Evolutionary conservation across 495 filamentous ascomycete species (phyloP), one percentile per base, ranked within the genome.

Genomic region (Pseudomonodictys pantanalensis): DNA sequence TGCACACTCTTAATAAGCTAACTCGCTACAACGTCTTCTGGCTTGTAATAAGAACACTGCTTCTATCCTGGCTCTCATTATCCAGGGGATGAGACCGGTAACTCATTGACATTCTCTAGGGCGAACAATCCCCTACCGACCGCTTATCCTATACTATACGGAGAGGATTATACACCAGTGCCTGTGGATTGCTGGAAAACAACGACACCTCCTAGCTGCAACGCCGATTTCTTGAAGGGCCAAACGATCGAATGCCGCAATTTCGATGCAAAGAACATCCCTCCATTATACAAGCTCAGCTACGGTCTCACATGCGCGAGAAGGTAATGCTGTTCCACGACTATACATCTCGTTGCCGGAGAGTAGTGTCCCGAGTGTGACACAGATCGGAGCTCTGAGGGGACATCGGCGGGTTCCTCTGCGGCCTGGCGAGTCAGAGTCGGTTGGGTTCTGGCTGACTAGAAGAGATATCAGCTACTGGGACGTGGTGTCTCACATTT

Each of bases 271-370:
- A 69, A 69, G 6, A 68, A 59, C 28, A 76, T 78, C 18, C 62
- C 68, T 29, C 75, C 76, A 1, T 67, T 70, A 45, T 81, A 73
- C 42, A 71, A 75, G 44, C 81, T 83, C 55, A 79, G 80, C 5
- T 75, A 74, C 32, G 69, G 71, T 0, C 51, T 73, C 17, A 53
- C 47, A 25, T 58, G 64, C 44, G 54, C 61, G 3, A 64, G 60
- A 68, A 7, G 83, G 79, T 24, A 73, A 76, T 11, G 82, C 85
- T 56, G 78, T 86, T 15, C 76, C 80, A 0, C 84, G 86, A 69
- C 71, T 87, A 62, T 86, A 77, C 69, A 56, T 81, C 32, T 43
- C 30, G 17, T 58, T 63, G 15, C 52, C 51, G 23, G 10, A 4
- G 7, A 54, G 51, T 24, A 72, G 73, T 5, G 52, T 29, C 1